A percentile compares a stretch with the other conserved stretches of the same genome.
phyloP scores from a whole-genome alignment of 2,329 filamentous ascomycete genomes.

The Pseudogymnoascus sp. region DNA sequence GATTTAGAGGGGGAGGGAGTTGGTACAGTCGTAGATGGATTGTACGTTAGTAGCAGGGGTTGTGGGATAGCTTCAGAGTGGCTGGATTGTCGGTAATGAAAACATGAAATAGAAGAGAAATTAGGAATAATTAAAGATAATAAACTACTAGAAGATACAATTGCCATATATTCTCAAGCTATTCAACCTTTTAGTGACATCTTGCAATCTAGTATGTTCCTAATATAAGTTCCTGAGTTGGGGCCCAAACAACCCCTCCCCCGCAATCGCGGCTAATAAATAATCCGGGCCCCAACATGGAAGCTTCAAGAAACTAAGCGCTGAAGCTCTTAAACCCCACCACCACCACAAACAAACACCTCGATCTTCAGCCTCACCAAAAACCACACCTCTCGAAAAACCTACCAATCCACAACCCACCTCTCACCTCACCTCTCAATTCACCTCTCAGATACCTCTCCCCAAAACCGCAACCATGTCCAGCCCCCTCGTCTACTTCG shows the following conservation, averaged over 20 bases:
- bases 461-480: background rate
- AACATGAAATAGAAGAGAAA: background rate
- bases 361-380: background rate
- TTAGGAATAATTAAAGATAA: background rate
- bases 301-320: background rate
- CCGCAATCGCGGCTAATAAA: background rate
- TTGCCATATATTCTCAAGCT: background rate
- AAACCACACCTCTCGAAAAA: background rate
- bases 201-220: background rate
- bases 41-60: background rate
- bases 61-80: background rate
- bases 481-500: constrained; percentile 65
- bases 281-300: background rate
- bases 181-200: background rate
- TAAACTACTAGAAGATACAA: background rate
- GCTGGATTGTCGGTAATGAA: background rate
- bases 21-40: background rate
- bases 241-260: background rate
- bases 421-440: background rate
- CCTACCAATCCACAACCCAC: background rate
- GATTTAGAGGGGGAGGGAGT: background rate
- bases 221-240: background rate
- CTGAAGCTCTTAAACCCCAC: background rate
- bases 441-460: background rate
- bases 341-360: background rate